Percentiles rank a stretch among this genome's conserved stretches.
These are phyloP conservation scores for thale cress (Arabidopsis thaliana) DNA, from an alignment of 345 rosid genomes.

Conservation along the genomic window DNA sequence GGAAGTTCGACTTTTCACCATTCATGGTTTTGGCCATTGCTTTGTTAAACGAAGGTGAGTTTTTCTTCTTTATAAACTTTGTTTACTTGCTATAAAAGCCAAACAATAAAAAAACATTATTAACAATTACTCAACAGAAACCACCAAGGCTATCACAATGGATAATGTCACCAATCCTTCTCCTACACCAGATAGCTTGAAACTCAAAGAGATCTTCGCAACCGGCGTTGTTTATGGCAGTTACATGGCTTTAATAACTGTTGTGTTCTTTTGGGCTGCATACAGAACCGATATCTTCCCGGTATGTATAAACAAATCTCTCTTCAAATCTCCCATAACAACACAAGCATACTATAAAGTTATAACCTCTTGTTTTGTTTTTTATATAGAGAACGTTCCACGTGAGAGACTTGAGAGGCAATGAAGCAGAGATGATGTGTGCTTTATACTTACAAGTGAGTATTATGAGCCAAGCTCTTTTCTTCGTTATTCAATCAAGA, in stretches of 20 bases:
- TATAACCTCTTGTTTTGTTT: neutral
- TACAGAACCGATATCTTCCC: slow-evolving; percentile 69
- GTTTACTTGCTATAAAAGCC: neutral
- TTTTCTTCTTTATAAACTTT: neutral
- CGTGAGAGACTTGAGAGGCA: slow-evolving; percentile 53
- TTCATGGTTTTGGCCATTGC: slow-evolving; percentile 91
- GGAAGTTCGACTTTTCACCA: slow-evolving; percentile 83
- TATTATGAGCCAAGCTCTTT: slow-evolving; percentile 91
- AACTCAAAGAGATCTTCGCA: slow-evolving; percentile 87
- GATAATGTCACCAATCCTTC: slow-evolving; percentile 88
- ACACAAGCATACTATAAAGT: neutral
- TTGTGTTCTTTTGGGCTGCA: slow-evolving; percentile 82
- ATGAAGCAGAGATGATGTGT: slow-evolving; percentile 64
- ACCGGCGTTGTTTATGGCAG: slow-evolving; percentile 84
- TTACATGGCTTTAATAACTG: slow-evolving; percentile 83
- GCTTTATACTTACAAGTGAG: slow-evolving; percentile 97
- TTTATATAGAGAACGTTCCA: slow-evolving; percentile 63
- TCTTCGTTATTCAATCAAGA: slow-evolving; percentile 89
- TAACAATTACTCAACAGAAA: slow-evolving; percentile 50
- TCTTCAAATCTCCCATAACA: neutral
- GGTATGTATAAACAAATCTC: slow-evolving; percentile 46
- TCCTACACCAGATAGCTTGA: slow-evolving; percentile 96
- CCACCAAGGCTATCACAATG: slow-evolving; percentile 93
- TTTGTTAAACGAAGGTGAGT: slow-evolving; percentile 79
- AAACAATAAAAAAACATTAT: neutral